A percentile compares a stretch with the other conserved stretches of the same genome.
These are phyloP conservation scores for Claviceps paspali DNA, from an alignment of 2,329 filamentous ascomycete species.

Conservation along the genomic window DNA sequence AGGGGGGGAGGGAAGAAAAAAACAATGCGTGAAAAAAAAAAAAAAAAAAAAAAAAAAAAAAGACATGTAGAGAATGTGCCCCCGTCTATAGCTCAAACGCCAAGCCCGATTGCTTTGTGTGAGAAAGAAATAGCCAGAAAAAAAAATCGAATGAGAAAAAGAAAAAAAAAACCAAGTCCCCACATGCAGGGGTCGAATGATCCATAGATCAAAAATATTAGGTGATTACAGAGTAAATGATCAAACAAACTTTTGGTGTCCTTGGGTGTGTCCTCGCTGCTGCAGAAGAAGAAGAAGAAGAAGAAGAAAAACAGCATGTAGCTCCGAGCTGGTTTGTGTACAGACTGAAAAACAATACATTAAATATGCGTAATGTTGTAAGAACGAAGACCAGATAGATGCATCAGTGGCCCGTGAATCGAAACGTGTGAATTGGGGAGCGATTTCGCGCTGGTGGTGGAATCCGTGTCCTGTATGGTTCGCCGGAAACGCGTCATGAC, in stretches of 20 bases:
- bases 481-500: not conserved
- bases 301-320: conserved; percentile 23
- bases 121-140: conserved; percentile 4
- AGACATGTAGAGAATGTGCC: conserved; percentile 8
- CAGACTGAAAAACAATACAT: conserved; percentile 12
- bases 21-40: conserved; percentile 6
- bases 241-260: conserved; percentile 11
- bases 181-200: conserved; percentile 5
- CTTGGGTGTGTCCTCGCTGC: conserved; percentile 19
- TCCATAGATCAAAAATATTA: conserved; percentile 1
- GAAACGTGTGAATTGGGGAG: not conserved
- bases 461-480: not conserved
- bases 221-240: not conserved
- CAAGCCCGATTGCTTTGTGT: conserved; percentile 11
- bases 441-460: not conserved
- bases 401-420: conserved; percentile 4
- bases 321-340: conserved; percentile 22
- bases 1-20: conserved; percentile 1
- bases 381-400: conserved; percentile 8
- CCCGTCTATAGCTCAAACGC: conserved; percentile 20
- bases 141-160: not conserved
- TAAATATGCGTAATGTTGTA: conserved; percentile 12
- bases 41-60: conserved; percentile 9
- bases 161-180: conserved; percentile 2
- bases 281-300: no score